A percentile compares a stretch with the other conserved stretches of the same genome.
phyloP scores from a whole-genome alignment of 2,329 filamentous ascomycete genomes.

The Scytalidium lignicola region DNA sequence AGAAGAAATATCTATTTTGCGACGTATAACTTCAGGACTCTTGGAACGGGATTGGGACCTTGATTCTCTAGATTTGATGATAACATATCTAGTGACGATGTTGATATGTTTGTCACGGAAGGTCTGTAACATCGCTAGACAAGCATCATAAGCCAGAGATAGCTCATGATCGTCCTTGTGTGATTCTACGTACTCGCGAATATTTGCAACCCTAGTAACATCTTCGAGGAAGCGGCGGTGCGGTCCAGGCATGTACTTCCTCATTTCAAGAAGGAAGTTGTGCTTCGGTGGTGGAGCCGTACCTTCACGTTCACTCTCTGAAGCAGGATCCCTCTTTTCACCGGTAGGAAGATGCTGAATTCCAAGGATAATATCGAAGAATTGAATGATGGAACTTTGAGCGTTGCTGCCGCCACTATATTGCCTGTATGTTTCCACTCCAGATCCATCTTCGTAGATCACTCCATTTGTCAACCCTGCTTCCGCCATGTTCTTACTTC shows the following conservation, averaged over 20 bases:
- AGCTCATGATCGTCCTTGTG: conserved; percentile 59
- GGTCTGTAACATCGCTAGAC: conserved; percentile 66
- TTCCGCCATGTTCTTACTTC: conserved; percentile 96
- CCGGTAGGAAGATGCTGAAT: conserved; percentile 89
- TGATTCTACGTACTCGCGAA: conserved; percentile 72
- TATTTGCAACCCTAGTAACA: conserved; percentile 74
- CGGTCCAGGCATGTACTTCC: conserved; percentile 90
- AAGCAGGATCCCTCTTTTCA: conserved; percentile 48
- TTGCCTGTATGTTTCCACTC: conserved; percentile 64
- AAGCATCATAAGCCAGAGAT: conserved; percentile 82
- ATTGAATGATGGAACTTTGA: conserved; percentile 93
- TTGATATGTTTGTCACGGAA: conserved; percentile 81
- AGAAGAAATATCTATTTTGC: conserved; percentile 58
- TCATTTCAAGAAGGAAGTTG: conserved; percentile 97
- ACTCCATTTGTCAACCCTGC: conserved; percentile 85
- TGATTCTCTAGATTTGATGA: conserved; percentile 76
- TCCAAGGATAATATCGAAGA: conserved; percentile 89
- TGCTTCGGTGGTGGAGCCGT: conserved; percentile 53
- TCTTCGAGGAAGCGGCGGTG: conserved; percentile 87
- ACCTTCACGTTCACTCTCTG: conserved; percentile 41
- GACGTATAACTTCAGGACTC: conserved; percentile 45
- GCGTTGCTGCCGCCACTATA: conserved; percentile 95
- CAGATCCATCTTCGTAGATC: conserved; percentile 76
- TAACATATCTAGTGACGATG: conserved; percentile 93
- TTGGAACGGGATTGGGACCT: conserved; percentile 56